phyloP scores from a whole-genome alignment of 345 rosid genomes.

The Aethionema arabicum region DNA sequence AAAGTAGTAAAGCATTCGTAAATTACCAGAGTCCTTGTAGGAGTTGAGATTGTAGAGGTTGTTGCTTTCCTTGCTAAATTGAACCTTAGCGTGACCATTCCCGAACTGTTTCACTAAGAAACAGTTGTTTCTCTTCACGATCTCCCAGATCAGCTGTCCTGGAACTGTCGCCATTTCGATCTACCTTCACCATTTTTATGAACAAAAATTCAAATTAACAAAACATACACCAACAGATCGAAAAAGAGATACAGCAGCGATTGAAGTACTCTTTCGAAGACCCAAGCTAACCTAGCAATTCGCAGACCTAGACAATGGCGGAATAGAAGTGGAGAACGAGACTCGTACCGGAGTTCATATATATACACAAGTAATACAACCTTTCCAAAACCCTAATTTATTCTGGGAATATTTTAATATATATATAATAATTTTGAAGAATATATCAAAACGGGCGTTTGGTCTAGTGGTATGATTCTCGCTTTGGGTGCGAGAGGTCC shows the following conservation, averaged over 20 bases:
- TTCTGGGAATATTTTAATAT: fast-evolving
- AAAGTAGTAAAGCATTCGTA: neutral
- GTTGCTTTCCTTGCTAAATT: constrained; percentile 75
- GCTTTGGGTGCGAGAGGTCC: constrained; percentile 96
- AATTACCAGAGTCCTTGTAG: constrained; percentile 68
- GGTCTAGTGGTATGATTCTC: constrained; percentile 95
- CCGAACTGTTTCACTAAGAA: constrained; percentile 80
- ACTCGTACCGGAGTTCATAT: constrained; percentile 27
- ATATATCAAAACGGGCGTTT: constrained; percentile 42
- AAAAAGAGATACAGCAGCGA: neutral
- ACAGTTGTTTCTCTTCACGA: constrained; percentile 70
- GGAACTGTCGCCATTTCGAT: constrained; percentile 68
- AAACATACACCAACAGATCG: neutral
- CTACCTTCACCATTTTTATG: neutral
- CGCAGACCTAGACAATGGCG: constrained; percentile 19
- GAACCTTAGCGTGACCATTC: constrained; percentile 54
- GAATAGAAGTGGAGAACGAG: constrained; percentile 19
- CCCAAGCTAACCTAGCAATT: constrained; percentile 18
- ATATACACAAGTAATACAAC: neutral
- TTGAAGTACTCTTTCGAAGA: neutral
- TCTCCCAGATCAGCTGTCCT: constrained; percentile 75
- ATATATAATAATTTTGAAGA: fast-evolving
- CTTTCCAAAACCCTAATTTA: constrained; percentile 33
- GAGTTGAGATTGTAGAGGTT: constrained; percentile 79
- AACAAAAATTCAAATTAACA: neutral